Evolutionary conservation across 2,329 filamentous ascomycete species (phyloP).

Genomic region (Cytospora schulzeri): DNA sequence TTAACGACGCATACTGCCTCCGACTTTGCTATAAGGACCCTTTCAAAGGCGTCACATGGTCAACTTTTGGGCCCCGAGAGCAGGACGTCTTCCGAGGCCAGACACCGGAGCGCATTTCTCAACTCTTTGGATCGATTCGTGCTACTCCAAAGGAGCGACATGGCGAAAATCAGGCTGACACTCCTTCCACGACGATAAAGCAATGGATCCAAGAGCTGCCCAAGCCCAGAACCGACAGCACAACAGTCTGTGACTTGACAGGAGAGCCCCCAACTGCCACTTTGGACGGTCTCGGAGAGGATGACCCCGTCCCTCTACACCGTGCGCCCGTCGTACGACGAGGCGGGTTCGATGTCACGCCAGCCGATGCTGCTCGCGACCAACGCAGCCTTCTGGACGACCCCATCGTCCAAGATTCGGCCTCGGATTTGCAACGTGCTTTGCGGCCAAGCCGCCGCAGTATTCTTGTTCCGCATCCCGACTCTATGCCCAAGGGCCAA

Average conservation of each 20-base stretch:
- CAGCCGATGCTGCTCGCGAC: conserved; percentile 2
- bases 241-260: neutral
- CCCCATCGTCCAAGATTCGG: neutral
- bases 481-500: neutral
- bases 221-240: neutral
- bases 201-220: neutral
- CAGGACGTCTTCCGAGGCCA: conserved; percentile 25
- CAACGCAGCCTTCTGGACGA: conserved; percentile 9
- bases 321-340: neutral
- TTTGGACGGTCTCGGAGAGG: neutral
- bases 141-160: neutral
- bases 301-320: neutral
- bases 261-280: neutral
- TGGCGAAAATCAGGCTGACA: neutral
- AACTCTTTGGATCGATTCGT: conserved; percentile 24
- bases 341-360: neutral
- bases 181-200: neutral
- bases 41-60: conserved; percentile 20
- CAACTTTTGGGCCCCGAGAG: conserved; percentile 31
- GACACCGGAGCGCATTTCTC: conserved; percentile 20
- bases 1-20: conserved; percentile 32
- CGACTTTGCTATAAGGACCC: conserved; percentile 33
- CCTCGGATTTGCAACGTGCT: conserved; percentile 7
- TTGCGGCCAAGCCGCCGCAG: neutral
- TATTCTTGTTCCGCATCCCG: conserved; percentile 4